Conservation (phyloP, 805 yeast species). For the Wickerhamiella bombiphila region DNA sequence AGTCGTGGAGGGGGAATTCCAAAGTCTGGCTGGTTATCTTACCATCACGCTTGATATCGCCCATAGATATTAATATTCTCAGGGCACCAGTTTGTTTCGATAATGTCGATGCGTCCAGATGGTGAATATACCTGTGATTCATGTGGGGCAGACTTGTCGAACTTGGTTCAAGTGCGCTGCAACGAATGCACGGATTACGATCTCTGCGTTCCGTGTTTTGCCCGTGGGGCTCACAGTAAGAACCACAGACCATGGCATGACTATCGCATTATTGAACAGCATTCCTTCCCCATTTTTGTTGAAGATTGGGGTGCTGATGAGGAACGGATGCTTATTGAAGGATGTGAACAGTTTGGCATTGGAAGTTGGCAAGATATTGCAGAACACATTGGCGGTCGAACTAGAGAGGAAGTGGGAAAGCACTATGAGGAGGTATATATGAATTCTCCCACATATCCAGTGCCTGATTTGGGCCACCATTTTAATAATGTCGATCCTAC, state of each 20-base stretch:
- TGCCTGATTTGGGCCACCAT: constrained; percentile 70
- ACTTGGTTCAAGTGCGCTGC: constrained; percentile 78
- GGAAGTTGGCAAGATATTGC: constrained; percentile 99
- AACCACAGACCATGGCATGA: constrained; percentile 91
- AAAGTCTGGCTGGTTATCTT: too few relatives aligned
- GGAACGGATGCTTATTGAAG: constrained; percentile 75
- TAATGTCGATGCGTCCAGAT: too few relatives aligned
- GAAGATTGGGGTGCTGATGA: constrained; percentile 98
- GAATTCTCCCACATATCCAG: constrained; percentile 59
- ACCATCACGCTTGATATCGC: too few relatives aligned
- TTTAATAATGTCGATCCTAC: constrained; percentile 51
- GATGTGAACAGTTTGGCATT: constrained; percentile 77
- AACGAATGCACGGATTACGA: constrained; percentile 78
- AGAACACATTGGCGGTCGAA: constrained; percentile 84
- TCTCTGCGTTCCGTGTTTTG: constrained; percentile 94
- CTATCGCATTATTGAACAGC: constrained; percentile 82
- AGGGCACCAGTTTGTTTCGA: too few relatives aligned
- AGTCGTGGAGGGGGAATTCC: too few relatives aligned
- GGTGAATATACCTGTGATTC: constrained; percentile 53
- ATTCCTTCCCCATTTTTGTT: constrained; percentile 82
- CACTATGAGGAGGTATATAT: constrained; percentile 69
- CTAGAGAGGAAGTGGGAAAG: constrained; percentile 77
- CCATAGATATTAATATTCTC: too few relatives aligned
- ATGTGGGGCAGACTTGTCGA: constrained; percentile 91
- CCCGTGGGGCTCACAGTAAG: constrained; percentile 65